Evolutionary conservation across 2,329 filamentous ascomycete species (phyloP).

Genomic region (Tolypocladium endophyticum): DNA sequence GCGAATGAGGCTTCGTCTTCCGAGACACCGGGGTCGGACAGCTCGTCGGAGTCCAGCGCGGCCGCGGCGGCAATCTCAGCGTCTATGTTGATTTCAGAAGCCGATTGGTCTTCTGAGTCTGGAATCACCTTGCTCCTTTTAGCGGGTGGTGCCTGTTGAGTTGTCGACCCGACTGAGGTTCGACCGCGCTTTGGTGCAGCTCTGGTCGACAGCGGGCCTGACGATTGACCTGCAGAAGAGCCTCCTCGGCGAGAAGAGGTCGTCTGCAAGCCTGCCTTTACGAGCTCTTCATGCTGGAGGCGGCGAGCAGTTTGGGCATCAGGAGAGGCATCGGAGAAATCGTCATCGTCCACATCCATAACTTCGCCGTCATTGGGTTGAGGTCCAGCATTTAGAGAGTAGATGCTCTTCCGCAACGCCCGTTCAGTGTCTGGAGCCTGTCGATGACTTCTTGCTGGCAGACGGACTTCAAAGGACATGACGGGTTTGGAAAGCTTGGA

Average conservation of each 20-base stretch:
- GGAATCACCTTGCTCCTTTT: conserved; percentile 20
- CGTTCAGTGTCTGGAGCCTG: conserved; percentile 15
- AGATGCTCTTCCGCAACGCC: conserved; percentile 30
- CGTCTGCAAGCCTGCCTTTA: conserved; percentile 6
- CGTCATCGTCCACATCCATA: conserved; percentile 27
- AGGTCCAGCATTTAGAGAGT: conserved; percentile 34
- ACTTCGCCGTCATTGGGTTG: conserved; percentile 29
- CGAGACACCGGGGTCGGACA: conserved; percentile 3
- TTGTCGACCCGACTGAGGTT: conserved; percentile 9
- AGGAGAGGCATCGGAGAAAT: conserved; percentile 12
- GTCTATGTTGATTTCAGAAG: conserved; percentile 18
- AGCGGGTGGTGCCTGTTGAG: conserved; percentile 9
- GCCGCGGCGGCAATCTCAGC: conserved; percentile 17
- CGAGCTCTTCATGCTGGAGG: conserved; percentile 22
- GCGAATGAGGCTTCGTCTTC: conserved; percentile 8
- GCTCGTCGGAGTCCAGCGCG: conserved; percentile 8
- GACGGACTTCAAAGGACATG: conserved; percentile 17
- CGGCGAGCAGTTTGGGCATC: conserved; percentile 22
- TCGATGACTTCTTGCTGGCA: conserved; percentile 10
- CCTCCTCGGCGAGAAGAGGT: conserved; percentile 2
- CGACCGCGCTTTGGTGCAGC: conserved; percentile 13
- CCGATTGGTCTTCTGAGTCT: conserved; percentile 16
- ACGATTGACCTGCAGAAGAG: neutral
- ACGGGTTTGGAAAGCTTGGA: neutral
- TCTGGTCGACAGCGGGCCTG: conserved; percentile 4